Conservation (phyloP, 2,329 filamentous ascomycete species). For the Peltaster fructicola region DNA sequence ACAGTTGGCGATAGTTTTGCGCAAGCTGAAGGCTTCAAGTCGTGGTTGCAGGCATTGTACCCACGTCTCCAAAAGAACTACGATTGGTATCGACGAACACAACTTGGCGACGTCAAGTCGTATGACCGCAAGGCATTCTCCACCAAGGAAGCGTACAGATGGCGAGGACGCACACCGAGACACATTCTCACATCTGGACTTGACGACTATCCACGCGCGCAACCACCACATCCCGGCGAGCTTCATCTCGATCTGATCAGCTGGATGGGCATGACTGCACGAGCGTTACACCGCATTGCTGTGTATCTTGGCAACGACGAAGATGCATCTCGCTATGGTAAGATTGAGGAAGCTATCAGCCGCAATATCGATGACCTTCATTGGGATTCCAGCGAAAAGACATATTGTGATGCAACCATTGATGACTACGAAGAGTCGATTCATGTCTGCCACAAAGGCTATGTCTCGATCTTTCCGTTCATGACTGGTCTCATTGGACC, state of each 20-base stretch:
- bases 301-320: slow-evolving; percentile 56
- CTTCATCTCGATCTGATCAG: slow-evolving; percentile 86
- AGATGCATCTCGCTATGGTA: slow-evolving; percentile 54
- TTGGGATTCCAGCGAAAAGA: slow-evolving; percentile 65
- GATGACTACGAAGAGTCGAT: slow-evolving; percentile 84
- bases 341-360: slow-evolving; percentile 58
- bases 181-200: slow-evolving; percentile 87
- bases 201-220: slow-evolving; percentile 87
- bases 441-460: slow-evolving; percentile 91
- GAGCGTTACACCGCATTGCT: slow-evolving; percentile 67
- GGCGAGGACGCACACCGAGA: slow-evolving; percentile 72
- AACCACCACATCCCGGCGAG: slow-evolving; percentile 89
- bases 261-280: slow-evolving; percentile 95
- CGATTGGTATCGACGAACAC: slow-evolving; percentile 86
- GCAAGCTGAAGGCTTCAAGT: too few species aligned
- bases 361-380: slow-evolving; percentile 84
- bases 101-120: slow-evolving; percentile 72
- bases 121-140: slow-evolving; percentile 85
- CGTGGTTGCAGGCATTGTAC: slow-evolving; percentile 62
- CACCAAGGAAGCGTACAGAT: slow-evolving; percentile 81
- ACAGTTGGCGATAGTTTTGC: slow-evolving; percentile 48
- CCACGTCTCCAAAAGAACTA: slow-evolving; percentile 79
- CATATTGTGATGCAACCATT: slow-evolving; percentile 88
- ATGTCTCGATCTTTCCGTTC: slow-evolving; percentile 87
- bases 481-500: slow-evolving; percentile 61